Base-by-base conservation (phyloP, 2,329 filamentous ascomycete species). In the Aspergillus calidoustus region DNA sequence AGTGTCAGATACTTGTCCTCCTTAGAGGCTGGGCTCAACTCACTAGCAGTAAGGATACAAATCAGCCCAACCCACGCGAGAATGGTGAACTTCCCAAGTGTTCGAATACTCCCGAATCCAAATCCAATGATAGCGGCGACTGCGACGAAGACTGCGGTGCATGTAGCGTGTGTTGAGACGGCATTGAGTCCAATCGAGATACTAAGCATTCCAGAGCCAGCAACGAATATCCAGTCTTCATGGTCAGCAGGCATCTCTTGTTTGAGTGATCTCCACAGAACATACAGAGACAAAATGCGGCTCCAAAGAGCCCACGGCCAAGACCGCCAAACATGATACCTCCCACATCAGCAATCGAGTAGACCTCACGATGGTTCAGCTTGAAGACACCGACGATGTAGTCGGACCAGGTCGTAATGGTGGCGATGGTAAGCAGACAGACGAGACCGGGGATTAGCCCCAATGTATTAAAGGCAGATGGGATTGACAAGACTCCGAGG, bases 301-400 rank as follows among this genome's bases (percentile, higher is more conserved):
- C 19, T 1, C 64, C 64, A 23, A 86, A 76, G 13, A 85, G 65
- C 63, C 84, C 83, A 28, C 81, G 78, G 0, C 84, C 84, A 5
- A 82, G 59, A 0, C 79, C 81, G 3, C 85, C 85, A 57, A 86
- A 85, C 23, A 87, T 76, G 58, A 86, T 80, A 44, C 74, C 73
- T 11, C 84, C 84, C 0, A 82, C 84, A 62, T 87, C 84, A 54
- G 84, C 84, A 75, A 87, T 85, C 43, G 81, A 82, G 67, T 87
- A 86, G 4, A 86, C 83, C 61, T 84, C 77, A 0, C 81, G 81
- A 65, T 86, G 84, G 6, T 76, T 74, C 34, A 84, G 65, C 66
- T 86, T 86, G 74, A 86, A 86, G 23, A 49, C 47, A 8, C 69
- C 82, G 15, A 84, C 74, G 38, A 83, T 78, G 64, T 81, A 83